phyloP scores from a whole-genome alignment of 208 protist species.

The Wallacemonas collosoma region DNA sequence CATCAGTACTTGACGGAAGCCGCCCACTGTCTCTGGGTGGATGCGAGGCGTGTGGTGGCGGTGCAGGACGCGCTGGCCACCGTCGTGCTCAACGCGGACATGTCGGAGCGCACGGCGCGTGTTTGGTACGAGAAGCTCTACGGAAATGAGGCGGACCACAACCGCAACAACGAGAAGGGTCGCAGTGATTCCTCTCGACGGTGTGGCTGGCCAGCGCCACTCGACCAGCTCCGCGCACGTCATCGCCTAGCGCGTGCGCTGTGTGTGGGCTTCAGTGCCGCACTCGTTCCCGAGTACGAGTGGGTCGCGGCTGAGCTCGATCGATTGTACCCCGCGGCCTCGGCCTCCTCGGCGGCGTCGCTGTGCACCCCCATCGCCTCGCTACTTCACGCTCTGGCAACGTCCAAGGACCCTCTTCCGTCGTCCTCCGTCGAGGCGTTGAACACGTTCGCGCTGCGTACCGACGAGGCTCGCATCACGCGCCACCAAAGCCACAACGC shows the following conservation, averaged over 20 bases:
- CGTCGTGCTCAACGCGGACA: conserved; percentile 5
- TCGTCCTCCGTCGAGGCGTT: background rate
- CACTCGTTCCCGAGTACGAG: conserved; percentile 8
- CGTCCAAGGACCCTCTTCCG: background rate
- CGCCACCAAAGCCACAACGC: background rate
- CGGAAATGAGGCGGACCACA: background rate
- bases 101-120: background rate
- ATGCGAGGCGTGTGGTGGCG: background rate
- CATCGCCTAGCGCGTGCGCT: conserved; percentile 6
- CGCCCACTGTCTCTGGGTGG: background rate
- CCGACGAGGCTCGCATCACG: background rate
- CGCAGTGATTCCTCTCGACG: background rate
- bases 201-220: background rate
- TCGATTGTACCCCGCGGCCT: background rate
- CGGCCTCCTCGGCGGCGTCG: background rate
- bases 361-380: background rate
- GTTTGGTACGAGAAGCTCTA: conserved; percentile 4
- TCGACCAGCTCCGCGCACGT: background rate
- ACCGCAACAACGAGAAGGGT: background rate
- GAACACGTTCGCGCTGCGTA: background rate
- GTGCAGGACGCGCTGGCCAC: conserved; percentile 12
- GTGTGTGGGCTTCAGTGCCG: conserved; percentile 19
- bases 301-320: conserved; percentile 8
- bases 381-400: background rate
- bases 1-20: conserved; percentile 6